phyloP scores from a whole-genome alignment of 2,329 filamentous ascomycete species.

The Curvularia sp. region DNA sequence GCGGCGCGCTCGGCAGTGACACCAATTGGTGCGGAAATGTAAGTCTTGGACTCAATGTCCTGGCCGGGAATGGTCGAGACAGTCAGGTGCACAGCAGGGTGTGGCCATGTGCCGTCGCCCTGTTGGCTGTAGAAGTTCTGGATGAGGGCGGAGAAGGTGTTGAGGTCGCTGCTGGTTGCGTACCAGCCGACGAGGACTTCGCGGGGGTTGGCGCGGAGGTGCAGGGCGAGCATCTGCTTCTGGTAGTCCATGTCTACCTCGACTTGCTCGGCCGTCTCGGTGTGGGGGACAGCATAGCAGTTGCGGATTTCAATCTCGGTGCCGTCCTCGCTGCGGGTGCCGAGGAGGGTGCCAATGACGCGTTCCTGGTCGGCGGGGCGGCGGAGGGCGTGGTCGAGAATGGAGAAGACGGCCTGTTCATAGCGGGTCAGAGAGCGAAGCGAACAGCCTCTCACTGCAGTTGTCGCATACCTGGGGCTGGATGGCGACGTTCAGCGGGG shows the following conservation, averaged over 20 bases:
- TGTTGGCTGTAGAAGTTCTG: constrained; percentile 99
- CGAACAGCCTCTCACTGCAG: constrained; percentile 5
- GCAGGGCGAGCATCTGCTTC: constrained; percentile 97
- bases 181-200: constrained; percentile 98
- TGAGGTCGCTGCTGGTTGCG: constrained; percentile 93
- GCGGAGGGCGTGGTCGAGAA: constrained; percentile 89
- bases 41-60: constrained; percentile 88
- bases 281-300: constrained; percentile 97
- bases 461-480: constrained; percentile 80
- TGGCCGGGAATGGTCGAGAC: constrained; percentile 88
- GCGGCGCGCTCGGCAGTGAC: constrained; percentile 93
- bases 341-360: constrained; percentile 95
- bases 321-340: constrained; percentile 93
- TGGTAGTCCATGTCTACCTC: constrained; percentile 99
- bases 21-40: constrained; percentile 94
- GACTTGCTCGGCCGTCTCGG: constrained; percentile 97
- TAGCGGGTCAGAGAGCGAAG: constrained; percentile 15
- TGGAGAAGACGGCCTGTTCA: constrained; percentile 66
- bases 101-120: constrained; percentile 94
- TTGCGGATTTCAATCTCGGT: constrained; percentile 95
- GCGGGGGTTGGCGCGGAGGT: constrained; percentile 91
- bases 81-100: constrained; percentile 96
- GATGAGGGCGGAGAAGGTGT: constrained; percentile 97
- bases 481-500: constrained; percentile 91
- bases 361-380: constrained; percentile 91